Evolutionary conservation across 805 yeast genomes (phyloP).

Genomic region (Saturnispora kantuleensis): DNA sequence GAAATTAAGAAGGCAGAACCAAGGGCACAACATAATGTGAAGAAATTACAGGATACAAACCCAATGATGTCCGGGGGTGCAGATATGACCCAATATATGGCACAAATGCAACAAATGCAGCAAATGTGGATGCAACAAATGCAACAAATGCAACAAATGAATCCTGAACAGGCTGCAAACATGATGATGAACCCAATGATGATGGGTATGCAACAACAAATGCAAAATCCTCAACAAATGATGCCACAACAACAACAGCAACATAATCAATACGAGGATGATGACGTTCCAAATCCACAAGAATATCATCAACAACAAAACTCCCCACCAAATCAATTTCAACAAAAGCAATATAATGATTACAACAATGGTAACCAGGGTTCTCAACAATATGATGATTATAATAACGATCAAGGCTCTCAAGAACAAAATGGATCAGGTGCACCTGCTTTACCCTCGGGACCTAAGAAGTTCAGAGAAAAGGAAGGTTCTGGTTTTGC

Average conservation of each 20-base stretch:
- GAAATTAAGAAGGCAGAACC: conserved; percentile 82
- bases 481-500: conserved; percentile 7
- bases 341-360: neutral
- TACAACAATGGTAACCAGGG: neutral
- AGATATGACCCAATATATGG: conserved; percentile 45
- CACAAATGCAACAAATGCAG: conserved; percentile 48
- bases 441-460: conserved; percentile 23
- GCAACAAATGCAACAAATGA: conserved; percentile 23
- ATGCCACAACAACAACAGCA: conserved; percentile 6
- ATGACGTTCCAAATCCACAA: conserved; percentile 29
- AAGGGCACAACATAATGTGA: conserved; percentile 46
- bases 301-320: conserved; percentile 15
- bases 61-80: conserved; percentile 28
- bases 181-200: conserved; percentile 10
- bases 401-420: neutral
- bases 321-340: conserved; percentile 3
- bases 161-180: conserved; percentile 11
- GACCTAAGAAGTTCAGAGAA: conserved; percentile 25
- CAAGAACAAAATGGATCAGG: neutral
- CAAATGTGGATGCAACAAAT: conserved; percentile 26
- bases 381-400: neutral
- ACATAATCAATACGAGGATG: conserved; percentile 19
- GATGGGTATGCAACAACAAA: conserved; percentile 11
- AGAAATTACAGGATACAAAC: conserved; percentile 14
- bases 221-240: conserved; percentile 5